Evolutionary conservation across 2,329 filamentous ascomycete genomes (phyloP).

Genomic region (Diplodia seriata): DNA sequence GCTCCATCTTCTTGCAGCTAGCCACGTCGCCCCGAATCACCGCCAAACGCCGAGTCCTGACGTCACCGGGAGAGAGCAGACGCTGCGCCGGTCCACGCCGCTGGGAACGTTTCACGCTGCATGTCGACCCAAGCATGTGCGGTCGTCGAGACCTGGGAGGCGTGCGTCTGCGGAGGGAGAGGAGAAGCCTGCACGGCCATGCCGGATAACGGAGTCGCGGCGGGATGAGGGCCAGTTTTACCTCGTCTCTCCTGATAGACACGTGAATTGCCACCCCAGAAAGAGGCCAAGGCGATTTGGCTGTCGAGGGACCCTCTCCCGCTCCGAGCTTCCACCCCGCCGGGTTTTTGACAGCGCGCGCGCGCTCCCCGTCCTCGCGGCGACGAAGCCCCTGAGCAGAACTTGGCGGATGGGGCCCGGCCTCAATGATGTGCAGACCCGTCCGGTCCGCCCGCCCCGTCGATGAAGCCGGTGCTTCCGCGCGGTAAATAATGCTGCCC

Average conservation of each 20-base stretch:
- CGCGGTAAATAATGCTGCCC: slow-evolving; percentile 23
- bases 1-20: slow-evolving; percentile 10
- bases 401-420: not conserved
- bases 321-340: slow-evolving; percentile 26
- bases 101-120: not conserved
- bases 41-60: slow-evolving; percentile 11
- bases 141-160: not conserved
- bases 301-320: slow-evolving; percentile 2
- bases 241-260: slow-evolving; percentile 28
- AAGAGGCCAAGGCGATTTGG: not conserved
- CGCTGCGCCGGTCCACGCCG: not conserved
- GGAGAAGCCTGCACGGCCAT: not conserved
- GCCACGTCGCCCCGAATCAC: slow-evolving; percentile 24
- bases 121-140: not conserved
- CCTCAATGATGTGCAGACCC: slow-evolving; percentile 26
- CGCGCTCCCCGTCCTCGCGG: not conserved
- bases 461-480: slow-evolving; percentile 7
- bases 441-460: slow-evolving; percentile 23
- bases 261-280: slow-evolving; percentile 22
- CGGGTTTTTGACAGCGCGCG: not conserved
- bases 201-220: not conserved
- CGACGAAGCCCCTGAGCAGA: slow-evolving; percentile 2
- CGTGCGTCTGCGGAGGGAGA: not conserved
- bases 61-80: not conserved
- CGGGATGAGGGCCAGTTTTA: slow-evolving; percentile 20